Evolutionary conservation across 768 basidiomycete species (phyloP).

Genomic region (Exidia glandulosa): DNA sequence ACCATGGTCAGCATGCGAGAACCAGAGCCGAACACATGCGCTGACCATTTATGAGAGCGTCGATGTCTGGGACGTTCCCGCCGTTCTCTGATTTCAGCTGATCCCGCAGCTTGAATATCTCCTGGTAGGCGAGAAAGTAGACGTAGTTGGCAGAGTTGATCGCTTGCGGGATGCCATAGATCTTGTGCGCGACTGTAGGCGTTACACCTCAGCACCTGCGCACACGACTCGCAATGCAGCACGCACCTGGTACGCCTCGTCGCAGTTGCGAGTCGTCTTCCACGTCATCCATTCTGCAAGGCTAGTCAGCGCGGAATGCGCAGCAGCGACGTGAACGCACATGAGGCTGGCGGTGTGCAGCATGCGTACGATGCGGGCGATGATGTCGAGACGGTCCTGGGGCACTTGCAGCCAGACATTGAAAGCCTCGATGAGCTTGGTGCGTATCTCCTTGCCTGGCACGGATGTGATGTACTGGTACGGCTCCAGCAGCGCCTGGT

Average conservation of each 20-base stretch:
- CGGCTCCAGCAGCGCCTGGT: slow-evolving; percentile 65
- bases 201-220: background rate
- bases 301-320: slow-evolving; percentile 10
- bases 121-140: slow-evolving; percentile 87
- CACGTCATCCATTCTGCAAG: slow-evolving; percentile 78
- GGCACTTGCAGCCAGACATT: slow-evolving; percentile 86
- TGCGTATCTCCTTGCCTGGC: slow-evolving; percentile 88
- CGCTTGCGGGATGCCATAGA: slow-evolving; percentile 92
- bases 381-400: slow-evolving; percentile 51
- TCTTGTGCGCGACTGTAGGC: slow-evolving; percentile 76
- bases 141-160: slow-evolving; percentile 97
- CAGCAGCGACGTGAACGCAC: slow-evolving; percentile 30
- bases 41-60: slow-evolving; percentile 66
- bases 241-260: slow-evolving; percentile 68
- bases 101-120: slow-evolving; percentile 52
- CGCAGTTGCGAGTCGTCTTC: slow-evolving; percentile 84
- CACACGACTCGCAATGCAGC: background rate
- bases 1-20: slow-evolving; percentile 8
- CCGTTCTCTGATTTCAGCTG: slow-evolving; percentile 3
- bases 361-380: slow-evolving; percentile 82
- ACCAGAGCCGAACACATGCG: background rate
- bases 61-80: slow-evolving; percentile 32
- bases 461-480: slow-evolving; percentile 73
- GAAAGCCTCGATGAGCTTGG: slow-evolving; percentile 84
- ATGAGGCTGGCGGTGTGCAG: slow-evolving; percentile 88